phyloP scores from a whole-genome alignment of 2,329 filamentous ascomycete genomes.

The Chrysoporthe puriensis region DNA sequence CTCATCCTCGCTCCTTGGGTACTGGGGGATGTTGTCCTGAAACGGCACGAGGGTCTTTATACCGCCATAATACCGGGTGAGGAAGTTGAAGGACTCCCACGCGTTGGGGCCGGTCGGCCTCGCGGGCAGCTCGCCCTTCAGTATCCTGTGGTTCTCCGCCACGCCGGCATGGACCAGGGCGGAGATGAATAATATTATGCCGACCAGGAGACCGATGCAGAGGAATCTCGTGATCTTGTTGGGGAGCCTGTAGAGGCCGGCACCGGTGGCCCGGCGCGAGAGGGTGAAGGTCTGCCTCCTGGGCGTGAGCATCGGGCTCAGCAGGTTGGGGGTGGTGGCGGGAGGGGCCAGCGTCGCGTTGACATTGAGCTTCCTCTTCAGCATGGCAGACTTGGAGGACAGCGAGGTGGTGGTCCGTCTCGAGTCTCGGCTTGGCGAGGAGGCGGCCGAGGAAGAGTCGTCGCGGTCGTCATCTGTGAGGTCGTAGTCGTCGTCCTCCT shows the following conservation, averaged over 20 bases:
- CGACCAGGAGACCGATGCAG: constrained; percentile 69
- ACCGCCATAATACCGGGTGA: constrained; percentile 89
- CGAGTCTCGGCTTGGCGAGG: constrained; percentile 56
- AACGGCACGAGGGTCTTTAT: constrained; percentile 71
- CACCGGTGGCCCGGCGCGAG: constrained; percentile 38
- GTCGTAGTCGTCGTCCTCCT: constrained; percentile 53
- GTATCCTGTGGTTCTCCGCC: constrained; percentile 65
- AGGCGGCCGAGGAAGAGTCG: constrained; percentile 41
- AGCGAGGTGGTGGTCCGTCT: constrained; percentile 53
- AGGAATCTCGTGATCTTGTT: constrained; percentile 78
- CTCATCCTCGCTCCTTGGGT: constrained; percentile 70
- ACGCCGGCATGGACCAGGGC: constrained; percentile 75
- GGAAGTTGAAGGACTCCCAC: constrained; percentile 85
- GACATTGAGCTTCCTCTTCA: constrained; percentile 32
- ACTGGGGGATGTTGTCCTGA: constrained; percentile 75
- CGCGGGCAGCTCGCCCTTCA: constrained; percentile 60
- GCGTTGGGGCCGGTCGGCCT: constrained; percentile 65
- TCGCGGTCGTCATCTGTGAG: constrained; percentile 43
- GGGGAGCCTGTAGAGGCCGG: constrained; percentile 64
- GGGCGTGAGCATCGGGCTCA: constrained; percentile 33
- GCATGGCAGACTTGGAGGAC: constrained; percentile 49
- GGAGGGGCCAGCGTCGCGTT: constrained; percentile 24
- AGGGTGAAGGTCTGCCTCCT: constrained; percentile 41
- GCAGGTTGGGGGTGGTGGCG: constrained; percentile 16
- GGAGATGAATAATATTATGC: constrained; percentile 76